Evolutionary conservation across 805 yeast species (phyloP).

Genomic region (Cyberlindnera amylophila): DNA sequence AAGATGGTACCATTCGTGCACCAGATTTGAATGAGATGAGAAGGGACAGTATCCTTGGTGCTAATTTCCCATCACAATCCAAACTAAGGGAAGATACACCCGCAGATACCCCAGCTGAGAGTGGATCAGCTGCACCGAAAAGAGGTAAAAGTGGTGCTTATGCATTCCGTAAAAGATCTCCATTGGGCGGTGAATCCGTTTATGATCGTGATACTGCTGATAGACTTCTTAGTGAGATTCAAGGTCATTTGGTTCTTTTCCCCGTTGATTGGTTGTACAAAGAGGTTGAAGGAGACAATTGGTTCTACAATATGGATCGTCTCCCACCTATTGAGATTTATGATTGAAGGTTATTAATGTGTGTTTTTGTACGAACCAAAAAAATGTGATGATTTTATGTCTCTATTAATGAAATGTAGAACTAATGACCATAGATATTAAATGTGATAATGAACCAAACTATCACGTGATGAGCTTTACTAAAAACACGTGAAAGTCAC

Average conservation of each 20-base stretch:
- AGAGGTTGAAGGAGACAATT: slow-evolving; percentile 86
- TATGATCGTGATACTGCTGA: slow-evolving; percentile 77
- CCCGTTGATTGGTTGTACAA: slow-evolving; percentile 87
- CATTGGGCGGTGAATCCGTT: slow-evolving; percentile 42
- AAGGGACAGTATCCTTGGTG: slow-evolving; percentile 13
- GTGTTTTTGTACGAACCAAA: too few relatives aligned
- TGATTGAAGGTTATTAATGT: slow-evolving; percentile 40
- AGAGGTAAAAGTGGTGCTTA: slow-evolving; percentile 38
- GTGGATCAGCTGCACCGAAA: slow-evolving; percentile 14
- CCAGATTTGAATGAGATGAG: slow-evolving; percentile 10
- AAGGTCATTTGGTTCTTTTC: slow-evolving; percentile 87
- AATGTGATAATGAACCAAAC: too few relatives aligned
- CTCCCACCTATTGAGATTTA: slow-evolving; percentile 94
- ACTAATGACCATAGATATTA: too few relatives aligned
- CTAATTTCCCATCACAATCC: slow-evolving; percentile 1
- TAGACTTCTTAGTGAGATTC: slow-evolving; percentile 61
- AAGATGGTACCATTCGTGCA: slow-evolving; percentile 12
- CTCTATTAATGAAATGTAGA: too few relatives aligned
- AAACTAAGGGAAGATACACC: neutral
- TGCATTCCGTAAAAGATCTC: slow-evolving; percentile 29
- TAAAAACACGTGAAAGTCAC: too few relatives aligned
- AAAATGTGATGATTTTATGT: too few relatives aligned
- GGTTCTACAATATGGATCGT: slow-evolving; percentile 93
- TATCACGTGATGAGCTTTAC: too few relatives aligned
- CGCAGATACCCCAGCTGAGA: neutral